These are phyloP conservation scores for Plasmodium vivax DNA, from an alignment of 169 alveolate genomes.

Conservation along the genomic window DNA sequence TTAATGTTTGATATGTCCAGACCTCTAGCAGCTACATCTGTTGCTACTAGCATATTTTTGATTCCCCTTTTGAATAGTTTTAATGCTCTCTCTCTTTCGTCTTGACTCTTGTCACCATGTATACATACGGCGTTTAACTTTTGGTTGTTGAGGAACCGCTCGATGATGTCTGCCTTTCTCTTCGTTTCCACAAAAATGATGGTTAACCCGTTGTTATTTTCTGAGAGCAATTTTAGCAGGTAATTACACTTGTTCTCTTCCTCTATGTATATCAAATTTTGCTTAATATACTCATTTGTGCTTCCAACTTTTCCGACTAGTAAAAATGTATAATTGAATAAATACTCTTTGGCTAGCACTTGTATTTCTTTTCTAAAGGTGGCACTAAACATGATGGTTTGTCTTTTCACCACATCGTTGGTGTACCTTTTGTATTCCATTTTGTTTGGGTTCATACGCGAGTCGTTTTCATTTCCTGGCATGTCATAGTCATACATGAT, in stretches of 20 bases:
- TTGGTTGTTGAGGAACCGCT: slow-evolving; percentile 84
- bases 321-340: slow-evolving; percentile 89
- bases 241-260: slow-evolving; percentile 89
- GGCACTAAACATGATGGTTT: slow-evolving; percentile 95
- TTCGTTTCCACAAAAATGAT: slow-evolving; percentile 91
- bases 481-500: slow-evolving; percentile 87
- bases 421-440: slow-evolving; percentile 28
- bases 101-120: slow-evolving; percentile 97
- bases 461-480: slow-evolving; percentile 80
- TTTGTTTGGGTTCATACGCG: slow-evolving; percentile 17
- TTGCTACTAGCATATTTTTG: slow-evolving; percentile 95
- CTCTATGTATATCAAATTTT: slow-evolving; percentile 89
- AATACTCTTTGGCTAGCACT: slow-evolving; percentile 91
- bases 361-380: slow-evolving; percentile 94
- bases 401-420: slow-evolving; percentile 79
- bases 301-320: slow-evolving; percentile 95
- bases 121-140: slow-evolving; percentile 90
- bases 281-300: slow-evolving; percentile 95
- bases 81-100: slow-evolving; percentile 94
- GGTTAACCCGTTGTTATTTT: slow-evolving; percentile 83
- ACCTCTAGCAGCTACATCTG: slow-evolving; percentile 99
- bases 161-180: slow-evolving; percentile 92
- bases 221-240: slow-evolving; percentile 87
- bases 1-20: slow-evolving; percentile 96
- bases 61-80: slow-evolving; percentile 92